Conservation (phyloP, 2,329 filamentous ascomycete genomes). For the Pochonia chlamydosporia region DNA sequence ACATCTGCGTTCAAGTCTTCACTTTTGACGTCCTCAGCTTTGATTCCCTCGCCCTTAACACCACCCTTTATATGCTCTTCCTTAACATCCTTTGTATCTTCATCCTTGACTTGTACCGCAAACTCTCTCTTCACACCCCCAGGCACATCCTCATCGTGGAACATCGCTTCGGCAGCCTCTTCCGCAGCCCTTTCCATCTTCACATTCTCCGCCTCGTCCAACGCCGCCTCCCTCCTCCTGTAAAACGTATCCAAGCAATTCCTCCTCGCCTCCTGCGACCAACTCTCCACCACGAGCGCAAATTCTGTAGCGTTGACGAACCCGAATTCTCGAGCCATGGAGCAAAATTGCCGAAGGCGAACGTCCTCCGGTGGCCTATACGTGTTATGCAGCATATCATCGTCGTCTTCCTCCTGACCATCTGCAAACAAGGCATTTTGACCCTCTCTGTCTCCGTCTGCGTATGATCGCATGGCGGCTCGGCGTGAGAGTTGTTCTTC, state of each 20-base stretch:
- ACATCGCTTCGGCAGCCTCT: not conserved
- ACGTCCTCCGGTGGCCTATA: constrained; percentile 74
- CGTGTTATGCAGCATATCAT: constrained; percentile 25
- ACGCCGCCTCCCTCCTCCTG: constrained; percentile 51
- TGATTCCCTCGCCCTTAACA: constrained; percentile 9
- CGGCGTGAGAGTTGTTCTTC: constrained; percentile 76
- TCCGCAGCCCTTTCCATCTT: constrained; percentile 3
- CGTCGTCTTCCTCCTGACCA: constrained; percentile 31
- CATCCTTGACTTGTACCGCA: not conserved
- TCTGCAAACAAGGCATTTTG: constrained; percentile 54
- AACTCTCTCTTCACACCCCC: constrained; percentile 6
- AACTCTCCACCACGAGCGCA: constrained; percentile 82
- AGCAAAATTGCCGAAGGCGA: constrained; percentile 77
- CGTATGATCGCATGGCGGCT: constrained; percentile 57
- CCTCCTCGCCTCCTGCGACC: constrained; percentile 77
- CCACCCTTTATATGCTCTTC: constrained; percentile 4
- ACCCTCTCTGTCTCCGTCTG: constrained; percentile 37
- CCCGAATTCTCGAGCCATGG: constrained; percentile 76
- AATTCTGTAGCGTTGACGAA: constrained; percentile 76
- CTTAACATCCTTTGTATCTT: constrained; percentile 4
- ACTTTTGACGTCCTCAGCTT: constrained; percentile 7
- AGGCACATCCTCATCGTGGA: constrained; percentile 1
- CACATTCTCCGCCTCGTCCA: constrained; percentile 10
- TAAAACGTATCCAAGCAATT: constrained; percentile 81
- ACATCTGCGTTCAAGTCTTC: not conserved